Evolutionary conservation across 164 flowering plant species (phyloP).

Genomic region (Akebia trifoliata): DNA sequence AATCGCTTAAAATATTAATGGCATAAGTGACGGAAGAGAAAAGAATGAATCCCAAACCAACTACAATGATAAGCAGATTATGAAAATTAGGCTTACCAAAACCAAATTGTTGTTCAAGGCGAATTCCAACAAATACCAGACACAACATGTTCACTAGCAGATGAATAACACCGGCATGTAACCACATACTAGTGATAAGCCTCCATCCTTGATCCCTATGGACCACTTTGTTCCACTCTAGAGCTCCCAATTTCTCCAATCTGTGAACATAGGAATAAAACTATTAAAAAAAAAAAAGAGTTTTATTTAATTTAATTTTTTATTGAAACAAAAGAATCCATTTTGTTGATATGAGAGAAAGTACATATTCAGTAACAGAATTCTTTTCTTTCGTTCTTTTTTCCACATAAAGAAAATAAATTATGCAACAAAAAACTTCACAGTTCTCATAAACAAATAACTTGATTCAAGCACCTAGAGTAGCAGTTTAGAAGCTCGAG

Average conservation of each 20-base stretch:
- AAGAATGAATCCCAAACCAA: too few relatives aligned
- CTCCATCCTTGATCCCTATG: constrained; percentile 75
- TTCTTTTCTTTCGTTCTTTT: too few relatives aligned
- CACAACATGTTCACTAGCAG: constrained; percentile 74
- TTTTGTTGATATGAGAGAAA: too few relatives aligned
- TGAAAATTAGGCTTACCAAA: constrained; percentile 83
- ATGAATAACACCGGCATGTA: constrained; percentile 85
- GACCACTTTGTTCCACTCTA: constrained; percentile 53
- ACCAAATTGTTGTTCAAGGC: constrained; percentile 87
- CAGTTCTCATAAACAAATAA: too few relatives aligned
- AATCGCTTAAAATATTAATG: constrained; percentile 16
- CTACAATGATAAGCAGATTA: neutral
- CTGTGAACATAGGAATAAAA: constrained; percentile 28
- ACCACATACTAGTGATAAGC: constrained; percentile 73
- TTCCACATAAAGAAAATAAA: too few relatives aligned
- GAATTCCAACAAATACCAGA: constrained; percentile 69
- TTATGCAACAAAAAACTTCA: too few relatives aligned
- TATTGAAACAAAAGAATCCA: neutral
- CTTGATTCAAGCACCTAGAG: too few relatives aligned
- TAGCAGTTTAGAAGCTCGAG: too few relatives aligned
- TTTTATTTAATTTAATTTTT: neutral
- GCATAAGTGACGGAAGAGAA: too few relatives aligned
- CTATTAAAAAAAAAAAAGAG: neutral
- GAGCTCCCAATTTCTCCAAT: constrained; percentile 68
- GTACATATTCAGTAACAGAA: too few relatives aligned